Percentiles rank a stretch among this genome's conserved stretches.
Evolutionary conservation across 129 eudicot species (phyloP).

Genomic region (Apium graveolens): DNA sequence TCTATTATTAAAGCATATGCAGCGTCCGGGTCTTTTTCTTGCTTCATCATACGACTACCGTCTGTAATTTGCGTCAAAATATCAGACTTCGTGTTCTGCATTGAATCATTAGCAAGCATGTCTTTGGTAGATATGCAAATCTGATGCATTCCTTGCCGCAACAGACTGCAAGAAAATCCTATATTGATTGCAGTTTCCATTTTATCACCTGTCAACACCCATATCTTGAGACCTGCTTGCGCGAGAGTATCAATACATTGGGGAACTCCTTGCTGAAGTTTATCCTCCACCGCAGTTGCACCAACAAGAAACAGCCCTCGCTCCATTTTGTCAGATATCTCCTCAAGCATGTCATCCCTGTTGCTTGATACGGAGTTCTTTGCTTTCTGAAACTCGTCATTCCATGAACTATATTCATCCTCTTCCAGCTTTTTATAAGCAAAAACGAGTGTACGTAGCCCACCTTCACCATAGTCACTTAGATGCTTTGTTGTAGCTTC

Average conservation of each 20-base stretch:
- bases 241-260: conserved; percentile 14
- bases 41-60: conserved; percentile 3
- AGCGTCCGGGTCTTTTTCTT: conserved; percentile 8
- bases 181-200: conserved; percentile 16
- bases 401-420: neutral
- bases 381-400: conserved; percentile 10
- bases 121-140: conserved; percentile 9
- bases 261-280: conserved; percentile 11
- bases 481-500: conserved; percentile 7
- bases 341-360: conserved; percentile 7
- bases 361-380: neutral
- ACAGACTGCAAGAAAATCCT: conserved; percentile 8
- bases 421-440: conserved; percentile 9
- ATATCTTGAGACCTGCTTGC: conserved; percentile 16
- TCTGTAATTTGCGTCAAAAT: conserved; percentile 6
- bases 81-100: neutral
- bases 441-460: conserved; percentile 11
- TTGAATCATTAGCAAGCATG: conserved; percentile 1
- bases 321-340: conserved; percentile 9
- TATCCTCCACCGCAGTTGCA: conserved; percentile 14
- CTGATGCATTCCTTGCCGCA: conserved; percentile 11
- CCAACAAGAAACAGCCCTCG: conserved; percentile 11
- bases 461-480: conserved; percentile 13
- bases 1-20: conserved; percentile 12
- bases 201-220: conserved; percentile 14